These are phyloP conservation scores for Coemansia sp. DNA, from an alignment of 192 early-diverging fungal genomes.

Conservation along the genomic window DNA sequence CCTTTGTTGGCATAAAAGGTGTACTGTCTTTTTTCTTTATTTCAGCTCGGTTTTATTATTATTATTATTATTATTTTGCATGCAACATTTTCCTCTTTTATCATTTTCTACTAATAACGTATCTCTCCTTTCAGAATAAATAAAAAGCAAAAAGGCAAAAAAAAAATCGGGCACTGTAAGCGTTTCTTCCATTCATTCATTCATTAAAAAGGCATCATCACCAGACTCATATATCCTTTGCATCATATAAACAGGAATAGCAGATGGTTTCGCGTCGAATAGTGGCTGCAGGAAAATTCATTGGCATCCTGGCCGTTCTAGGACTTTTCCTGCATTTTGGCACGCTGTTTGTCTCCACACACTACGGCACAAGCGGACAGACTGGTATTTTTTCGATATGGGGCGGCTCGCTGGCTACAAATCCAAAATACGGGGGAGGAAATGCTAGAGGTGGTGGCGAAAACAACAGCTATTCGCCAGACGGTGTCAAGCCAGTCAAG, in stretches of 20 bases:
- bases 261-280: constrained; percentile 38
- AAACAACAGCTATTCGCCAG: constrained; percentile 20
- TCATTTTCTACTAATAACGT: too few species aligned
- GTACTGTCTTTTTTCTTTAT: too few species aligned
- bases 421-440: constrained; percentile 21
- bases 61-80: too few species aligned
- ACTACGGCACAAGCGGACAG: constrained; percentile 35
- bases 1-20: too few species aligned
- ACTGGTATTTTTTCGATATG: constrained; percentile 28
- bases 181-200: too few species aligned
- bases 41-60: too few species aligned
- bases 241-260: background rate
- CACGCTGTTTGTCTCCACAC: constrained; percentile 24
- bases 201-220: background rate
- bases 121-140: too few species aligned
- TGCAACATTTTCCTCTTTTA: too few species aligned
- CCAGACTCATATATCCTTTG: too few species aligned
- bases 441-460: background rate
- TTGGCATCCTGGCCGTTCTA: constrained; percentile 32
- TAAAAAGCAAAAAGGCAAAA: too few species aligned
- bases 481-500: constrained; percentile 38
- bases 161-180: too few species aligned
- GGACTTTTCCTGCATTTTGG: constrained; percentile 40
- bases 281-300: constrained; percentile 29
- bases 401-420: constrained; percentile 21